Evolutionary conservation across 176 grass and related monocot genomes (phyloP), one percentile per base, ranked within the genome.

Genomic region (Cenchrus americanus): DNA sequence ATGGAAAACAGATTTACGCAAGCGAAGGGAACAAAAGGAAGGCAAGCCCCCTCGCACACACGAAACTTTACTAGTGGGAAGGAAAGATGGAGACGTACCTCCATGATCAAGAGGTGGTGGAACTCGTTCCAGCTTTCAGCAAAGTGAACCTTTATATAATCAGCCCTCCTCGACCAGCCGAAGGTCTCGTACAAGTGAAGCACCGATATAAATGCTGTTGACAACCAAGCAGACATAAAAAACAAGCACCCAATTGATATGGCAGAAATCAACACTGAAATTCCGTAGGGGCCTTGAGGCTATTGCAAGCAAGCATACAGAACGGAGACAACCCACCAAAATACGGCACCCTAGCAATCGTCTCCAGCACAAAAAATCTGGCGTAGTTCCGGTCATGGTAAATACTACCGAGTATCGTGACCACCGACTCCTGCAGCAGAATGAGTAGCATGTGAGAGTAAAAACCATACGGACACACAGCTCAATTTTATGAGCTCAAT

Each of bases 131-230:
- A 92, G 85, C 87, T 99, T 80, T 99, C 81, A 10, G 96, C 96
- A 89, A 99, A 96, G 83, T 99, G 96, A 68, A 99, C 96, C 79
- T 99, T 99, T 78, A 99, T 66, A 42, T 99, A 96, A 65, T 99
- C 96, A 43, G 93, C 80, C 89, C 70, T 85, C 79, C 96, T 94
- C 87, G 69, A 96, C 93, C 91, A 99, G 4, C 96, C 96, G 65
- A 99, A 95, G 47, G 93, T 98, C 79, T 98, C 96, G 30, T 98
- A 96, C 87, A 98, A 2, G 83, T 98, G 96, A 77, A 98, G 89
- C 77, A 98, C 93, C 41, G 96, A 98, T 90, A 98, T 98, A 87
- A 98, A 98, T 5, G 85, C 96, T 98, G 88, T 76, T 63, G 59
- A 47, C 10, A 61, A 72, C 3, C 52, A 79, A 66, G 12, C n/a